Conservation (phyloP, 805 yeast genomes). For the Candida sakaeoensis region DNA sequence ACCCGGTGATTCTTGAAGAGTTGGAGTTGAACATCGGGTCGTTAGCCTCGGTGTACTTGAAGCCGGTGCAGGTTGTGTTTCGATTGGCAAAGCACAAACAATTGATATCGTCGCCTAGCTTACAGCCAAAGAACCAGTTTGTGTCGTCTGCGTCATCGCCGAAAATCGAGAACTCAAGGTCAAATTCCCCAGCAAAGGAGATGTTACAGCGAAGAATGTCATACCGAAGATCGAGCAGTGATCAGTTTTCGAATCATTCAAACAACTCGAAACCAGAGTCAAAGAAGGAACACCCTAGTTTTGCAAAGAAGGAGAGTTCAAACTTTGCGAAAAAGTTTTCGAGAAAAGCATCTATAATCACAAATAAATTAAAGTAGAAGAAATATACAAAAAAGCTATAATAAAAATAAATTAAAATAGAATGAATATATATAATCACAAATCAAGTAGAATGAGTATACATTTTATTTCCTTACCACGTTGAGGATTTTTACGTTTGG, state of each 20-base stretch:
- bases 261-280: constrained; percentile 14
- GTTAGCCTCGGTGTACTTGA: constrained; percentile 76
- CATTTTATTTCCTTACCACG: constrained; percentile 3
- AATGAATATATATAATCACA: background rate
- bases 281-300: constrained; percentile 19
- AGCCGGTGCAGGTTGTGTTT: constrained; percentile 81
- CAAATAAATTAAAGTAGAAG: constrained; percentile 9
- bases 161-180: constrained; percentile 3
- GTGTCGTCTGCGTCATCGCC: background rate
- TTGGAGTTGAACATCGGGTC: constrained; percentile 79
- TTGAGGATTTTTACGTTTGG: constrained; percentile 41
- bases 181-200: constrained; percentile 6
- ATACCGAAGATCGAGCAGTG: constrained; percentile 10
- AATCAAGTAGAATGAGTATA: background rate
- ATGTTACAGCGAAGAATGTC: constrained; percentile 8
- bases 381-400: too few relatives aligned
- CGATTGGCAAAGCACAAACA: constrained; percentile 52
- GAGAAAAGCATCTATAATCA: constrained; percentile 29
- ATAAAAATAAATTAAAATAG: too few relatives aligned
- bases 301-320: too few relatives aligned
- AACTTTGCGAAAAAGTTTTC: constrained; percentile 31
- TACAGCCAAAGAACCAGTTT: constrained; percentile 18
- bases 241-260: constrained; percentile 1
- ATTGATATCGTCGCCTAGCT: constrained; percentile 46
- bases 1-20: constrained; percentile 70